A percentile compares a stretch with the other conserved stretches of the same genome.
Conservation (phyloP, 345 rosid genomes). For the Gossypioides kirkii region DNA sequence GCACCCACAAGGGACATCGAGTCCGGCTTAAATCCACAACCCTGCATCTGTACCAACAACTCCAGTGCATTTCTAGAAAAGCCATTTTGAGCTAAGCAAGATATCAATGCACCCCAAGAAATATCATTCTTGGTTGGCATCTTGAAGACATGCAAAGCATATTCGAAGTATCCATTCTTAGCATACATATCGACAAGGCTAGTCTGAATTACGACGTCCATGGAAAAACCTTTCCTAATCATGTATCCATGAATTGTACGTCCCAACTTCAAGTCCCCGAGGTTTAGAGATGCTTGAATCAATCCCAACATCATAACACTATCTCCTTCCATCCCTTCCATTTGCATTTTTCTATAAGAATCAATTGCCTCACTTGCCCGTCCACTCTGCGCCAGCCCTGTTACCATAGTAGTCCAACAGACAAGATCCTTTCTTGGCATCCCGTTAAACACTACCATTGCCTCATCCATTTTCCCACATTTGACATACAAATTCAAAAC, state of each 20-base stretch:
- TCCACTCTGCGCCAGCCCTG: constrained; percentile 45
- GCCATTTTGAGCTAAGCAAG: constrained; percentile 65
- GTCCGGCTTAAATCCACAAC: constrained; percentile 43
- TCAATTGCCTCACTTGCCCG: constrained; percentile 44
- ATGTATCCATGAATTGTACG: constrained; percentile 55
- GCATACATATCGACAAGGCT: constrained; percentile 70
- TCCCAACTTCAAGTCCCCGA: constrained; percentile 45
- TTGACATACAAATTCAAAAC: constrained; percentile 63
- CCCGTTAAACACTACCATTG: constrained; percentile 42
- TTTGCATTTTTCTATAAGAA: constrained; percentile 49
- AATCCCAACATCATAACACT: constrained; percentile 49
- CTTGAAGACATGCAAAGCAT: constrained; percentile 45
- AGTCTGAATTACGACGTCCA: constrained; percentile 44
- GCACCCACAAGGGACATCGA: constrained; percentile 49
- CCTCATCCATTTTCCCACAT: constrained; percentile 47
- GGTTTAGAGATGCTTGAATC: constrained; percentile 56
- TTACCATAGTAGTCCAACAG: constrained; percentile 71
- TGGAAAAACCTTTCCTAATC: constrained; percentile 41
- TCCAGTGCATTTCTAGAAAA: constrained; percentile 40
- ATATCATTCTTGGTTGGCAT: constrained; percentile 41
- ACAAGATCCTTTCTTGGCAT: constrained; percentile 57
- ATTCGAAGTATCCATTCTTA: constrained; percentile 50
- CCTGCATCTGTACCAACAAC: constrained; percentile 50
- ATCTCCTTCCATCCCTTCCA: constrained; percentile 57
- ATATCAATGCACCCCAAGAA: constrained; percentile 63